Base-by-base conservation (phyloP, 78 protist species). In the Neovahlkampfia damariscottae region DNA sequence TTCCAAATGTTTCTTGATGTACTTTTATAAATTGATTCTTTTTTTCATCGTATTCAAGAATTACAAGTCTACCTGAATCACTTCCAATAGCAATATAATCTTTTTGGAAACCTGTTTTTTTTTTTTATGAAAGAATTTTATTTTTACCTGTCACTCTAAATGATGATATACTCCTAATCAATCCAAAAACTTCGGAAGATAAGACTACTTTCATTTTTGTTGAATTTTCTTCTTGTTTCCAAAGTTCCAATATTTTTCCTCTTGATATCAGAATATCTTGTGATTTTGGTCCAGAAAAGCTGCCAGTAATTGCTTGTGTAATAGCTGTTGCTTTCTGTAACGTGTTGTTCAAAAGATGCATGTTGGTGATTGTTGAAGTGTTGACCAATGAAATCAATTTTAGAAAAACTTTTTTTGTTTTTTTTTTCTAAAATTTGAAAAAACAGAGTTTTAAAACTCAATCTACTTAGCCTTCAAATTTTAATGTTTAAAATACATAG, bases 11-110 rank as follows among this genome's bases (percentile, higher is more conserved):
- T 66, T 96, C 98, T 50, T 39, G 30, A 79, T 96, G 99, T 27
- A 94, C 88, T 40, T 70, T 41, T 37, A 82, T 88, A 5, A 90
- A 93, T 4, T 27, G 28, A 50, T 84, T 77, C 41, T 66, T 67
- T 0, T 8, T 67, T 8, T 80, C 71, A 66, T 80, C 40, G 82
- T 79, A 93, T 85, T 91, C 96, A 32, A 96, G 78, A 30, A 96
- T 82, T 58, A 77, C 82, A 1, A 96, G 69, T 40, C 86, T 67
- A 8, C 99, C 98, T 1, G 90, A 74, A 79, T 96, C 98, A 0
- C 91, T 67, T 32, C 97, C 98, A 35, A 97, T 84, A n/a, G 94
- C 78, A 10, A 97, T 29, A 78, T 90, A 87, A 79, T 96, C 99
- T 41, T 74, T 66, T 9, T 4, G 2, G 5, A 71, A 58, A 1